Conservation (phyloP, 345 rosid species). For the Schrenkiella parvula region DNA sequence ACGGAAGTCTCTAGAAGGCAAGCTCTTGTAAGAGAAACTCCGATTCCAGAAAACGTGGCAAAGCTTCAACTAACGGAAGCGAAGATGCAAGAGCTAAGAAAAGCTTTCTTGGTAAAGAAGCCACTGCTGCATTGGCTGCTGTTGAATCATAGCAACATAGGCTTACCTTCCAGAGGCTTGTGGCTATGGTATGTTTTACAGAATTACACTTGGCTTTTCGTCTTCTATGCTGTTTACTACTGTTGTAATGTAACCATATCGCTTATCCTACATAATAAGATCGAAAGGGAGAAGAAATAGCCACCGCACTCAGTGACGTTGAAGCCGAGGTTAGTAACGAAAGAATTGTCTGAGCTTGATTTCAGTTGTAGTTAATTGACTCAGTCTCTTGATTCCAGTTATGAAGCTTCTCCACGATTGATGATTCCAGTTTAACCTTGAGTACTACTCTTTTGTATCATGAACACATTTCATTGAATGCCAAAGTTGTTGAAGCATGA, state of each 20-base stretch:
- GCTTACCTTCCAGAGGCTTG: constrained; percentile 83
- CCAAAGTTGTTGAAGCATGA: too few species aligned
- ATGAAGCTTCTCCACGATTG: too few species aligned
- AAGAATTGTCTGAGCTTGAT: too few species aligned
- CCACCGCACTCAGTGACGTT: constrained; percentile 81
- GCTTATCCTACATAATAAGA: constrained; percentile 43
- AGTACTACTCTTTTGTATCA: too few species aligned
- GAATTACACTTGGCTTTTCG: neutral
- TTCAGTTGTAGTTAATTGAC: too few species aligned
- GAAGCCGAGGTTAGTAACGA: constrained; percentile 93
- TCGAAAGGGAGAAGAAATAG: constrained; percentile 89
- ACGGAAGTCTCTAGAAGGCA: constrained; percentile 71
- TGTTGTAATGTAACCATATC: neutral
- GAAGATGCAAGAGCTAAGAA: constrained; percentile 72
- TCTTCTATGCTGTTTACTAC: neutral
- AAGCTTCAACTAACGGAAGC: constrained; percentile 81
- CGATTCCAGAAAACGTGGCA: constrained; percentile 82
- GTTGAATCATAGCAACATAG: constrained; percentile 90
- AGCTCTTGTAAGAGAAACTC: constrained; percentile 67
- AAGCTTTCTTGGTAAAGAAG: constrained; percentile 92
- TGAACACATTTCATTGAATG: too few species aligned
- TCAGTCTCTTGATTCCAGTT: too few species aligned
- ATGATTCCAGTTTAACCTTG: too few species aligned
- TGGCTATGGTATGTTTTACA: constrained; percentile 59
- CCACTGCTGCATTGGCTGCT: constrained; percentile 89